Base-by-base conservation (phyloP, 192 early-diverging fungal genomes). In the Coemansia sp. region DNA sequence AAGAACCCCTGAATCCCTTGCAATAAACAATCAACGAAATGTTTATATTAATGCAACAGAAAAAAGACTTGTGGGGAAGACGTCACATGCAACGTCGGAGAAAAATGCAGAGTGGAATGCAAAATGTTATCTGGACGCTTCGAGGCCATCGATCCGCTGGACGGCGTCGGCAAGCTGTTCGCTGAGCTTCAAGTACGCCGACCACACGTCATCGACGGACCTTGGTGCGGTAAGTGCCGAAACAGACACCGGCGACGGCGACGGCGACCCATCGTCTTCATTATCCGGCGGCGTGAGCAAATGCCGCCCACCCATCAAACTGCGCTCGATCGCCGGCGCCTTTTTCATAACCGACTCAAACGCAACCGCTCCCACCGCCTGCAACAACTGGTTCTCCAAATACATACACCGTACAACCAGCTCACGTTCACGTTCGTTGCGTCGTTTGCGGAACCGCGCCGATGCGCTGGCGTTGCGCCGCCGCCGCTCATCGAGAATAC, bases 381-480 rank as follows among this genome's bases (percentile, higher is more conserved):
- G 63, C 49, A 66, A 47, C 50, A 79, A 56, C 14, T 66, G 60
- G 32, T 73, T 68, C 56, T 88, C 86, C 10, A 88, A 64, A 12
- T 70, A 73, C 62, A 79, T 37, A 56, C 85, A 88, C 63, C 82
- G 74, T 14, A 82, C 70, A 17, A 78, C 71, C 62, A 86, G 76
- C 38, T 86, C 87, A 29, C 81, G 69, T 64, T 87, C 87, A 11
- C 86, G 79, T 59, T 86, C 82, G 55, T 88, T 88, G 60, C 87
- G 81, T 2, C 87, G 86, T 54, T 86, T 85, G 48, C 87, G 79
- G 64, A 88, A 88, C 38, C 87, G 58, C 5, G 87, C 86, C 7
- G 86, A 87, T 0, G 87, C 87, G 51, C 76, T 85, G 21, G 87
- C 87, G 47, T 88, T 88, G 48, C 87, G 70, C 49, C 82, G 76